Evolutionary conservation across 2,329 filamentous ascomycete species (phyloP).

Genomic region (Fusarium protoensiforme): DNA sequence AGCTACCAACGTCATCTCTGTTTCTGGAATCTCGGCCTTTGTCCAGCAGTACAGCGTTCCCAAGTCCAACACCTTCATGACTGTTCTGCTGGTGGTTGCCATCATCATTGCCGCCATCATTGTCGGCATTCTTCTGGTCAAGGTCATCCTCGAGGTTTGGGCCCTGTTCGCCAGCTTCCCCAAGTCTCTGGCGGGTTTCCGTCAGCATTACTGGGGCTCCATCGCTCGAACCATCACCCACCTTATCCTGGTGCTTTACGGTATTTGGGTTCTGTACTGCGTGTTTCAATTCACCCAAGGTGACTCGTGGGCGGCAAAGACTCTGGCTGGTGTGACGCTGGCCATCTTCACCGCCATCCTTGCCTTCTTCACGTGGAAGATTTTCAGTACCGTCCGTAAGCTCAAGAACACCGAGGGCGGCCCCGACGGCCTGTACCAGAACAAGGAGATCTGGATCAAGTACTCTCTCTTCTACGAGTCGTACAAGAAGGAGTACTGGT

Average conservation of each 20-base stretch:
- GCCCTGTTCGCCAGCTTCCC: conserved; percentile 91
- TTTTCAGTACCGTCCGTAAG: conserved; percentile 79
- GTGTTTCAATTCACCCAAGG: conserved; percentile 94
- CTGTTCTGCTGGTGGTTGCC: conserved; percentile 86
- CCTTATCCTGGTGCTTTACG: conserved; percentile 90
- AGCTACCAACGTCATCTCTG: conserved; percentile 57
- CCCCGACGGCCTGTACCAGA: conserved; percentile 78
- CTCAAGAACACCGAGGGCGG: conserved; percentile 83
- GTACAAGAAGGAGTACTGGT: conserved; percentile 96
- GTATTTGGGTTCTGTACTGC: conserved; percentile 95
- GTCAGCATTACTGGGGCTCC: conserved; percentile 95
- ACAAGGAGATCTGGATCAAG: conserved; percentile 92
- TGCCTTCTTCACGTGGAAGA: conserved; percentile 85
- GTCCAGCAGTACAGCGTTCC: conserved; percentile 88
- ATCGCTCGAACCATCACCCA: conserved; percentile 90
- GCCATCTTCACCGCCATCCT: conserved; percentile 83
- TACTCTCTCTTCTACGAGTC: conserved; percentile 98
- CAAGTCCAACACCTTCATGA: conserved; percentile 95
- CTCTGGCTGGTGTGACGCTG: conserved; percentile 84
- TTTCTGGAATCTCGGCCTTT: conserved; percentile 83
- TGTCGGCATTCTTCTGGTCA: conserved; percentile 87
- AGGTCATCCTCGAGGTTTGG: conserved; percentile 92
- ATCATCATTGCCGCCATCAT: conserved; percentile 87
- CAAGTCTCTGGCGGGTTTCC: conserved; percentile 81
- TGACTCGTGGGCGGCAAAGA: conserved; percentile 93